Base-by-base conservation (phyloP, 2,329 filamentous ascomycete genomes). In the Aspergillus felis region DNA sequence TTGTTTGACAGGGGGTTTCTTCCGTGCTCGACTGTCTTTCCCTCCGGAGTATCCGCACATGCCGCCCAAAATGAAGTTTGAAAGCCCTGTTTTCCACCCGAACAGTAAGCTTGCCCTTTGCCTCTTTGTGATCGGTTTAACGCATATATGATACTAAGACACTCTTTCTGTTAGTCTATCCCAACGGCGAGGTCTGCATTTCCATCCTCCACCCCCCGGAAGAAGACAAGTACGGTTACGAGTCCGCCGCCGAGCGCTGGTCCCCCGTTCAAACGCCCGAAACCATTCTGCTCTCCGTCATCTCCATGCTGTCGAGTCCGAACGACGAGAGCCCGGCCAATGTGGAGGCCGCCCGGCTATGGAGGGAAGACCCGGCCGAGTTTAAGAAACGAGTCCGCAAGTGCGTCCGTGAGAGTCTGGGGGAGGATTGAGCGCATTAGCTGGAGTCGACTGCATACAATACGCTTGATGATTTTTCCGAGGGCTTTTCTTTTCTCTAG, bases 251-350 rank as follows among this genome's bases (percentile, higher is more conserved):
- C 29, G 94, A 99, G 81, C 86, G 94, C 59, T 99, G 94, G 94
- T 90, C 85, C 58, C 94, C 94, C 28, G 93, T 97, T 2, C 94
- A 97, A 76, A 92, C 89, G 12, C 92, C 93, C 54, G 93, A 97
- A 81, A 96, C 92, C 24, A 97, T 99, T 61, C 79, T 99, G 50
- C 78, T 99, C 32, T 92, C 87, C 68, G 92, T 96, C 35, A 95
- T 99, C 72, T 94, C 90, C 73, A 87, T 99, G 79, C 86, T 99
- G 63, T 87, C 90, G 62, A 89, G 89, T 69, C 94, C 94, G 51
- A 99, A 99, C 73, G 91, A 96, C 70, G 94, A 97, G 81, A 93
- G 89, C 66, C 91, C 94, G 0, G 94, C 94, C 51, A 97, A 99
- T 72, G 86, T 97, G 28, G 93, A 97, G 78, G 94, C 94, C 3